A percentile compares a stretch with the other conserved stretches of the same genome.
phyloP scores from a whole-genome alignment of 2,329 filamentous ascomycete genomes.

The Fusarium decemcellulare region DNA sequence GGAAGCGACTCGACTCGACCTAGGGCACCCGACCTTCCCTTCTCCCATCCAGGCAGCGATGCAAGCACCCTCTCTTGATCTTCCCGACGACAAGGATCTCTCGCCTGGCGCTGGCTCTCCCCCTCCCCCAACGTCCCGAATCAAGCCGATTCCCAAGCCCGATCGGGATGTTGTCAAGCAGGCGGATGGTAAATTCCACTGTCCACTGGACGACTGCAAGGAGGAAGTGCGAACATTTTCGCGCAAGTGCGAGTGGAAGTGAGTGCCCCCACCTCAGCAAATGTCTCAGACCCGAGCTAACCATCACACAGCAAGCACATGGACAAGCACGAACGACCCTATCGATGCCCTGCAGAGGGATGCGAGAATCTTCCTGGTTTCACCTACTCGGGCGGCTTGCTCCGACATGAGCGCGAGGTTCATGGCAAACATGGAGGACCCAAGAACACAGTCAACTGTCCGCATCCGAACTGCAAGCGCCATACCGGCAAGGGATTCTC shows the following conservation, averaged over 20 bases:
- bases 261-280: conserved; percentile 58
- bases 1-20: conserved; percentile 57
- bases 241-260: conserved; percentile 96
- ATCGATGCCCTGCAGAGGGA: conserved; percentile 84
- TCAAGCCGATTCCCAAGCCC: conserved; percentile 71
- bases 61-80: conserved; percentile 50
- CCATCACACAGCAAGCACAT: conserved; percentile 84
- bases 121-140: conserved; percentile 55
- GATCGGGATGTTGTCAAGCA: conserved; percentile 73
- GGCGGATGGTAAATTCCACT: conserved; percentile 81
- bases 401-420: conserved; percentile 93
- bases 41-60: conserved; percentile 53
- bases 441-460: conserved; percentile 89
- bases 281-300: conserved; percentile 38
- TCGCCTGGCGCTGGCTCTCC: conserved; percentile 52
- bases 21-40: conserved; percentile 51
- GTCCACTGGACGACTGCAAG: conserved; percentile 78
- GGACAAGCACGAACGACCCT: conserved; percentile 97
- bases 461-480: conserved; percentile 89
- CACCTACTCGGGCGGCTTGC: conserved; percentile 91
- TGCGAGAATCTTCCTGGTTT: conserved; percentile 95
- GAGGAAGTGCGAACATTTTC: conserved; percentile 77
- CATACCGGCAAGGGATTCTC: conserved; percentile 92
- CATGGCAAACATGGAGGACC: conserved; percentile 92
- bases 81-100: conserved; percentile 53